Evolutionary conservation across 2,329 filamentous ascomycete species (phyloP).

Genomic region (Xylaria polymorpha): DNA sequence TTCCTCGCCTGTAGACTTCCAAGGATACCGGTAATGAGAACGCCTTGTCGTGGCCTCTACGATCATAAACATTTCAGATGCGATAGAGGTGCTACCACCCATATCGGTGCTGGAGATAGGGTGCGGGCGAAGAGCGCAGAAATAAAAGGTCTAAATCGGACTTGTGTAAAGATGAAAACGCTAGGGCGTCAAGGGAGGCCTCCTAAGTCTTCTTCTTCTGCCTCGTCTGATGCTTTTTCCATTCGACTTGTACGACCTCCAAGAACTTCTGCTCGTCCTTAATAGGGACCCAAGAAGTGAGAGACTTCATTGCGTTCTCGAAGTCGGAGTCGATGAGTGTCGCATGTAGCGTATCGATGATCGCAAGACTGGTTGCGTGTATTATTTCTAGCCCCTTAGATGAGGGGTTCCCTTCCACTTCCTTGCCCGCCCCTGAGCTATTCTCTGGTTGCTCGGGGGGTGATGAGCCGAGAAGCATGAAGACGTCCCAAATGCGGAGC

Average conservation of each 20-base stretch:
- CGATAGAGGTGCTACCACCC: not conserved
- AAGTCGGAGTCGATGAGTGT: conserved; percentile 94
- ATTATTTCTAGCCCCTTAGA: conserved; percentile 83
- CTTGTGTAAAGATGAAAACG: conserved; percentile 21
- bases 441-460: conserved; percentile 55
- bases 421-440: conserved; percentile 37
- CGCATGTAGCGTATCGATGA: conserved; percentile 90
- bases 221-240: conserved; percentile 71
- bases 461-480: conserved; percentile 89
- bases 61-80: conserved; percentile 28
- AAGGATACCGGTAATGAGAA: conserved; percentile 32
- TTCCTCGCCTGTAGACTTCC: conserved; percentile 29
- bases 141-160: conserved; percentile 5
- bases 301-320: conserved; percentile 96
- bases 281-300: conserved; percentile 93
- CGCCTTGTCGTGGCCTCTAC: conserved; percentile 40
- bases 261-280: conserved; percentile 94
- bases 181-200: conserved; percentile 35
- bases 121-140: conserved; percentile 12
- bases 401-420: conserved; percentile 48
- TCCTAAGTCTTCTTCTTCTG: conserved; percentile 55
- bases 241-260: conserved; percentile 88
- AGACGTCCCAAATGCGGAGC: conserved; percentile 96
- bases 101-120: not conserved
- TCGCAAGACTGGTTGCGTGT: conserved; percentile 87